phyloP scores from a whole-genome alignment of 106 monocot genomes.

The Platanthera guangdongensis region DNA sequence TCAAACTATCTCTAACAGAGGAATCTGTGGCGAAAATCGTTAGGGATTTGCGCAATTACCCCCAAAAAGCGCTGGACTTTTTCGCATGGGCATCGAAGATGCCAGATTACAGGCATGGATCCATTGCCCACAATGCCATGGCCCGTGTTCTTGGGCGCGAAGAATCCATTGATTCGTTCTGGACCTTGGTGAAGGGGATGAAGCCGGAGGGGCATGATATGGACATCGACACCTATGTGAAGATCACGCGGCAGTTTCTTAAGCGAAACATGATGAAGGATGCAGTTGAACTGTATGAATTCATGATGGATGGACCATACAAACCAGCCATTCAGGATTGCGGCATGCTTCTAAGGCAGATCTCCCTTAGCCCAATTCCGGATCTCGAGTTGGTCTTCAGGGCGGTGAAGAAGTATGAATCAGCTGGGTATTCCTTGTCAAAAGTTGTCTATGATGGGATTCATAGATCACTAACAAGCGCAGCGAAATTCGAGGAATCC shows the following conservation, averaged over 20 bases:
- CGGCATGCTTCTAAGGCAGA: conserved; percentile 55
- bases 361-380: conserved; percentile 34
- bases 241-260: conserved; percentile 53
- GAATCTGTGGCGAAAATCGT: conserved; percentile 29
- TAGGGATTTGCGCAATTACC: conserved; percentile 27
- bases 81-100: conserved; percentile 50
- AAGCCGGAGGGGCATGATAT: conserved; percentile 40
- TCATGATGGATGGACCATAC: conserved; percentile 92
- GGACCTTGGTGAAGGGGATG: conserved; percentile 58
- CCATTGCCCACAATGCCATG: conserved; percentile 58
- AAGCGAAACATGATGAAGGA: conserved; percentile 56
- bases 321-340: conserved; percentile 75
- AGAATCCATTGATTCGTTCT: conserved; percentile 50
- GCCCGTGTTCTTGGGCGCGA: conserved; percentile 46
- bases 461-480: conserved; percentile 68
- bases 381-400: conserved; percentile 62
- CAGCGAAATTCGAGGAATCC: conserved; percentile 59
- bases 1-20: conserved; percentile 33
- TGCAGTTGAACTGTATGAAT: conserved; percentile 69
- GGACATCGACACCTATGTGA: conserved; percentile 85
- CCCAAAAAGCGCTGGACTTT: conserved; percentile 56
- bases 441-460: conserved; percentile 87
- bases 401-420: conserved; percentile 72
- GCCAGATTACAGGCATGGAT: conserved; percentile 35
- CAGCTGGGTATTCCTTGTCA: conserved; percentile 45